phyloP scores from a whole-genome alignment of 306 rosid species.

The Prunus mume region DNA sequence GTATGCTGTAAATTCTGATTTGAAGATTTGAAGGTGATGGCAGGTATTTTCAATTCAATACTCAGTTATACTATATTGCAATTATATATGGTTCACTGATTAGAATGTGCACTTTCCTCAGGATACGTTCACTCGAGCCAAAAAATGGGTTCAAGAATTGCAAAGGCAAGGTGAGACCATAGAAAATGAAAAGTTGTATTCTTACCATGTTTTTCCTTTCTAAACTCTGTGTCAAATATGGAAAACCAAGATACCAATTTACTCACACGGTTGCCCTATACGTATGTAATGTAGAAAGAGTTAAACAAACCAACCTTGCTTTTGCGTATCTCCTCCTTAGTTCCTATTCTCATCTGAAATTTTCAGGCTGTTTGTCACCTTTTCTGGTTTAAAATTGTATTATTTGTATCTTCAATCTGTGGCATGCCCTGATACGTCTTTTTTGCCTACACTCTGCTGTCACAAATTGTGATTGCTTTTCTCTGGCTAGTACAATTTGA shows the following conservation, averaged over 20 bases:
- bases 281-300: background rate
- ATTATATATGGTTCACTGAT: background rate
- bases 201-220: background rate
- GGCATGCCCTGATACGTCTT: background rate
- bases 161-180: conserved; percentile 64
- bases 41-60: background rate
- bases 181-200: background rate
- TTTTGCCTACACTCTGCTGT: background rate
- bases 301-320: background rate
- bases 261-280: background rate
- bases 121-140: conserved; percentile 82
- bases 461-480: background rate
- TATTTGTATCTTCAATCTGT: background rate
- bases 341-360: background rate
- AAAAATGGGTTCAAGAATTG: conserved; percentile 88
- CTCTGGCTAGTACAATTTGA: background rate
- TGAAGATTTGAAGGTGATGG: no score
- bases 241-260: background rate
- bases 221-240: background rate
- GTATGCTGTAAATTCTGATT: background rate
- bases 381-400: background rate
- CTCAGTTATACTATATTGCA: background rate
- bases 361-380: background rate
- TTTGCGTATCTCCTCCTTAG: background rate
- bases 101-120: conserved; percentile 25